Percentiles rank a stretch among this genome's conserved stretches.
Conservation (phyloP, 1,284 basidiomycete species). For the Cryptococcus sp. region DNA sequence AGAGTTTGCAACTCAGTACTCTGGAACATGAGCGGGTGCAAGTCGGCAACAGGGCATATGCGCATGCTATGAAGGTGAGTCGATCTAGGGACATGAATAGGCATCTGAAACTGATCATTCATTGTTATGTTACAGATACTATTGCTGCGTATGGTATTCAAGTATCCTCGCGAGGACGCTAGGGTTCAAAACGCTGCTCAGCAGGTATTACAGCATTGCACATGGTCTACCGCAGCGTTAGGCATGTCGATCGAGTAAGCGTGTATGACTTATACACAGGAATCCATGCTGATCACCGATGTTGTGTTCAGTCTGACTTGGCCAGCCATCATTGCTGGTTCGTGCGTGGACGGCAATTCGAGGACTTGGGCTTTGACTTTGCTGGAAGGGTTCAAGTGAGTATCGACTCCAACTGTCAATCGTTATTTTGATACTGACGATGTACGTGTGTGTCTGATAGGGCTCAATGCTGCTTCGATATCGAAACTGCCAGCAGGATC, state of each 20-base stretch:
- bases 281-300: neutral
- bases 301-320: constrained; percentile 51
- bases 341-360: constrained; percentile 51
- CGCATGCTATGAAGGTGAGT: constrained; percentile 52
- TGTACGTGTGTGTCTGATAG: neutral
- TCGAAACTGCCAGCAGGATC: constrained; percentile 58
- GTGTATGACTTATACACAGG: neutral
- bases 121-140: constrained; percentile 50
- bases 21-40: constrained; percentile 53
- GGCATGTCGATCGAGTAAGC: constrained; percentile 52
- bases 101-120: neutral
- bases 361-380: constrained; percentile 54
- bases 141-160: constrained; percentile 56
- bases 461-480: constrained; percentile 57
- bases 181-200: constrained; percentile 52
- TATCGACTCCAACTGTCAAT: neutral
- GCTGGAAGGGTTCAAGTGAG: constrained; percentile 57
- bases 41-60: constrained; percentile 53
- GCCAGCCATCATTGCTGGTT: constrained; percentile 58
- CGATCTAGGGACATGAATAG: neutral
- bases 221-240: constrained; percentile 44
- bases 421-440: too few species aligned
- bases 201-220: constrained; percentile 48
- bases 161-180: constrained; percentile 50
- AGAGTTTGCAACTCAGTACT: constrained; percentile 39